A percentile compares a stretch with the other conserved stretches of the same genome.
Evolutionary conservation across 768 basidiomycete genomes (phyloP).

Genomic region (Lactarius pseudohatsudake): DNA sequence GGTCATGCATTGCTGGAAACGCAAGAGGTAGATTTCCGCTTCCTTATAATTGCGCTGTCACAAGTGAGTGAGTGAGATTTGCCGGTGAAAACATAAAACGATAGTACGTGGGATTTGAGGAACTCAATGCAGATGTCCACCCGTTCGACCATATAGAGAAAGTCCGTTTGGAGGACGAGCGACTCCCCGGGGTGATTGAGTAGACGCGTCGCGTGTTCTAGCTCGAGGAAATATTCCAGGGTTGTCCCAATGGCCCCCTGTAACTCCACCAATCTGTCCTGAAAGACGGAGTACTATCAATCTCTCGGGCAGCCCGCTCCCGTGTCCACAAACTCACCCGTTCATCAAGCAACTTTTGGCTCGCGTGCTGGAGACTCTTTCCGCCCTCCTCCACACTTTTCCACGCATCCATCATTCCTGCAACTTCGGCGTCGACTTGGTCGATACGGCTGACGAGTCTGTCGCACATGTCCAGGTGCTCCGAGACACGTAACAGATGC

Average conservation of each 20-base stretch:
- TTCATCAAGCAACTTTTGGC: conserved; percentile 86
- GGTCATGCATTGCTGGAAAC: conserved; percentile 98
- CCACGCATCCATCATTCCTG: conserved; percentile 83
- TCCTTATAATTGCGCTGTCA: conserved; percentile 85
- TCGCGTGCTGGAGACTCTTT: conserved; percentile 85
- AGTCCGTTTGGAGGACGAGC: conserved; percentile 86
- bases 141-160: conserved; percentile 93
- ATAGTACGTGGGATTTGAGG: conserved; percentile 77
- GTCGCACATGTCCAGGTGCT: conserved; percentile 79
- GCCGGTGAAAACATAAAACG: neutral
- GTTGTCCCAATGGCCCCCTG: conserved; percentile 82
- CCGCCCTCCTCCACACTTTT: conserved; percentile 90
- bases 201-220: conserved; percentile 91
- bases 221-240: conserved; percentile 91
- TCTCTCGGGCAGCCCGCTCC: neutral
- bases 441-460: conserved; percentile 67
- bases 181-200: conserved; percentile 92
- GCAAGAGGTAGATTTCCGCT: conserved; percentile 90
- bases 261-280: conserved; percentile 76
- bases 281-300: conserved; percentile 11
- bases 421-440: conserved; percentile 71
- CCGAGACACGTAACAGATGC: conserved; percentile 73
- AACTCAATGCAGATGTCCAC: conserved; percentile 95
- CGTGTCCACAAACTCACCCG: conserved; percentile 55
- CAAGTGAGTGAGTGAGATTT: neutral